These are phyloP conservation scores for Amniculicola lignicola DNA, from an alignment of 495 filamentous ascomycete genomes.

Conservation along the genomic window DNA sequence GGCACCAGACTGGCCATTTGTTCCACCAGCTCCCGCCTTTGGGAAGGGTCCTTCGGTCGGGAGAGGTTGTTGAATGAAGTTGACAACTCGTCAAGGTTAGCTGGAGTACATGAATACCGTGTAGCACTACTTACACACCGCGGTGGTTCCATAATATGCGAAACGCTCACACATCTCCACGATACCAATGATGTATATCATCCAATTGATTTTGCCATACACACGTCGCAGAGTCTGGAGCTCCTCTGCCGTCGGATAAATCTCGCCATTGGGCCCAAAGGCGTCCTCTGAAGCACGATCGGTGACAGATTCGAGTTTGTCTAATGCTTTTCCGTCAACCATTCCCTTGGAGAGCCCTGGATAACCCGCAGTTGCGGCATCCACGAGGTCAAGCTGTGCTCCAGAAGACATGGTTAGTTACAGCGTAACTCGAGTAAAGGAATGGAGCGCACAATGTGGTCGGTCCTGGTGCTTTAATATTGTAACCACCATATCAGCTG, in stretches of 20 bases:
- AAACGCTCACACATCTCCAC: constrained; percentile 73
- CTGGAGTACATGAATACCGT: not conserved
- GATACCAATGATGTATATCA: constrained; percentile 65
- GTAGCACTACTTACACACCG: not conserved
- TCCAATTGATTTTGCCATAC: constrained; percentile 58
- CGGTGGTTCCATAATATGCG: constrained; percentile 70
- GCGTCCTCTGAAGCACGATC: too few species aligned
- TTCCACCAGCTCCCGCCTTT: constrained; percentile 55
- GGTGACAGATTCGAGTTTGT: too few species aligned
- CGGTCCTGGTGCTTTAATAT: too few species aligned
- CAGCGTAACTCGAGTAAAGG: too few species aligned
- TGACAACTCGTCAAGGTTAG: constrained; percentile 43
- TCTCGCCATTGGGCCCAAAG: too few species aligned
- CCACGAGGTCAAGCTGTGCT: too few species aligned
- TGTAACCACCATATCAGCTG: too few species aligned
- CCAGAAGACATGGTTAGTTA: too few species aligned
- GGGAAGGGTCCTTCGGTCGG: constrained; percentile 57
- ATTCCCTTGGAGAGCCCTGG: too few species aligned
- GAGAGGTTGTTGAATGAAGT: constrained; percentile 61
- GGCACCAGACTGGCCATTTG: constrained; percentile 50
- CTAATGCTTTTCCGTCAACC: too few species aligned
- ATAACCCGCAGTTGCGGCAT: too few species aligned
- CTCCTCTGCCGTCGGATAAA: constrained; percentile 64
- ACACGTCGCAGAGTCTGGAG: constrained; percentile 60
- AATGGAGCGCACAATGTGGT: too few species aligned